Percentiles rank a stretch among this genome's conserved stretches.
Evolutionary conservation across 352 stramenopile species (phyloP).

Genomic region (Phytophthora idaei): DNA sequence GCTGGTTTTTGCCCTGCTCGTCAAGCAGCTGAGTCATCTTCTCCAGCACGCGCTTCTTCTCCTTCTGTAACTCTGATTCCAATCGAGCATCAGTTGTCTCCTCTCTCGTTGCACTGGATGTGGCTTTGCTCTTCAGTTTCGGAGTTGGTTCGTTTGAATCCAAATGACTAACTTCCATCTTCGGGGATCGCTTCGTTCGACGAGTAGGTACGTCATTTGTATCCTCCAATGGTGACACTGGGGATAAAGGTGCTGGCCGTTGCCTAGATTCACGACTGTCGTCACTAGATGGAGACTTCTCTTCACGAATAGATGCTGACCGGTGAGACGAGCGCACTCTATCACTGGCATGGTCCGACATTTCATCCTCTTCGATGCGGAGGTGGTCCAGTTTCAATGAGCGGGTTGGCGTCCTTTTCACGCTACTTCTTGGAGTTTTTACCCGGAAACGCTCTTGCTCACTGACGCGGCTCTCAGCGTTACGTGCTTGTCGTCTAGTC

Average conservation of each 20-base stretch:
- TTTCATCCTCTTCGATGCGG: conserved; percentile 8
- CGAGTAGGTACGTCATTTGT: conserved; percentile 13
- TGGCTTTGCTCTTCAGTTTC: conserved; percentile 6
- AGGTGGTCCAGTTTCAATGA: conserved; percentile 17
- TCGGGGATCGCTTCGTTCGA: conserved; percentile 30
- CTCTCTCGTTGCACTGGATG: conserved; percentile 6
- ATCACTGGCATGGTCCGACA: not conserved
- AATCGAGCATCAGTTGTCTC: conserved; percentile 28
- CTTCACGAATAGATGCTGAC: not conserved
- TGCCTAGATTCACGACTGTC: conserved; percentile 1
- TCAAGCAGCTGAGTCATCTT: conserved; percentile 75
- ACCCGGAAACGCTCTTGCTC: not conserved
- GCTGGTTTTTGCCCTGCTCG: conserved; percentile 69
- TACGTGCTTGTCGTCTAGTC: conserved; percentile 5
- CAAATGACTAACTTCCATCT: conserved; percentile 40
- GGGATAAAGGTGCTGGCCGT: conserved; percentile 6
- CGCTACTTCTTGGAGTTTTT: conserved; percentile 3
- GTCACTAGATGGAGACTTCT: conserved; percentile 10
- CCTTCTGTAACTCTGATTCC: conserved; percentile 60
- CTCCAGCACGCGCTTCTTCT: conserved; percentile 72
- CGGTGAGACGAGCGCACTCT: not conserved
- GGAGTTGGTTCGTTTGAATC: conserved; percentile 8
- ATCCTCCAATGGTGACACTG: conserved; percentile 13
- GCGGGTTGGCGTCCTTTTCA: conserved; percentile 2
- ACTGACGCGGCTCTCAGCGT: conserved; percentile 3